These are phyloP conservation scores for Echria macrotheca DNA, from an alignment of 495 filamentous ascomycete species.

Conservation along the genomic window DNA sequence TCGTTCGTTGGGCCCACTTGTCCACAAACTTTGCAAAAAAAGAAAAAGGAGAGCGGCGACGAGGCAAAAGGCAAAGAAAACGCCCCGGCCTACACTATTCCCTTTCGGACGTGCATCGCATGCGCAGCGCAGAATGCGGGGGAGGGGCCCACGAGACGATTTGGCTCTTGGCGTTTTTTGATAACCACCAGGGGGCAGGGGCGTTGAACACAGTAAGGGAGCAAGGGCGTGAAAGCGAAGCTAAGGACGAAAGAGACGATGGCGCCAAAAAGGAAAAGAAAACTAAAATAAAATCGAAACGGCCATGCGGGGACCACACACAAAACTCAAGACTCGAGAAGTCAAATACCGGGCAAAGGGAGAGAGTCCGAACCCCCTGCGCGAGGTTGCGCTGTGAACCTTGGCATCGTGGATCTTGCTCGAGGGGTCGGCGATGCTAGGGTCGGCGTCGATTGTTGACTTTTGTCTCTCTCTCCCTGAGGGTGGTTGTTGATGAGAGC, in stretches of 20 bases:
- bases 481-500: too few species aligned
- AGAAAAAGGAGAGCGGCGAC: background rate
- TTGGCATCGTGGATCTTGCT: conserved; percentile 6
- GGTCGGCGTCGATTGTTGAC: too few species aligned
- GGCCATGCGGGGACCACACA: background rate
- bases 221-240: background rate
- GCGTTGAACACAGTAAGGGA: background rate
- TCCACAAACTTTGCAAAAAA: too few species aligned
- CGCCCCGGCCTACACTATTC: too few species aligned
- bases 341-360: conserved; percentile 2
- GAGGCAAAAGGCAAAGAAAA: background rate
- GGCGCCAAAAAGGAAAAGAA: background rate
- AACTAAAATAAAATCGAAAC: background rate
- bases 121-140: conserved; percentile 13
- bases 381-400: conserved; percentile 2
- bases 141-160: conserved; percentile 8
- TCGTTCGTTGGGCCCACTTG: too few species aligned
- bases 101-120: conserved; percentile 10
- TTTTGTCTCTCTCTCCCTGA: too few species aligned
- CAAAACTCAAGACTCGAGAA: background rate
- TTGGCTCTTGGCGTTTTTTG: background rate
- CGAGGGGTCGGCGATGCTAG: too few species aligned
- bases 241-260: background rate
- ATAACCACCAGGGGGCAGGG: background rate
- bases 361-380: conserved; percentile 4